Base-by-base conservation (phyloP, 2,329 filamentous ascomycete species). In the Curvularia hawaiiensis region DNA sequence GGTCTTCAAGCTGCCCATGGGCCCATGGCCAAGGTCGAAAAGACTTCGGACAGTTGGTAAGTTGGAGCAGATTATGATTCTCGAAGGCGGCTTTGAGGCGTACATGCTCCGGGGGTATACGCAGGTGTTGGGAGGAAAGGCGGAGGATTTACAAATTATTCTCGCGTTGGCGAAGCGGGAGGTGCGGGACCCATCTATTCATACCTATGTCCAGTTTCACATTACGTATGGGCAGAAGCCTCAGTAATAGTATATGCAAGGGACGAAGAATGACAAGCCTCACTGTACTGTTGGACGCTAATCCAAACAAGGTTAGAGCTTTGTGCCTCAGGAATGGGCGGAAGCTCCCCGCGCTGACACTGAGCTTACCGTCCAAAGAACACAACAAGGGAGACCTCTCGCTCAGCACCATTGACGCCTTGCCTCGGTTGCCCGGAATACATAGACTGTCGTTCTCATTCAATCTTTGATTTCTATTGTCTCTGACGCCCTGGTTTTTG, bases 1-100 rank as follows among this genome's bases (percentile, higher is more conserved):
- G 28, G 50, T 64, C 2, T 64, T 64, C 48, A 70, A 68, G 58
- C 45, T 69, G 5, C 70, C 68, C 22, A 70, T 72, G 57, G 69
- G 69, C 1, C 28, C 61, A 7, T 72, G 69, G 69, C 63, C 65
- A 72, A 52, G 65, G 71, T 59, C 57, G 7, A 69, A 69, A 53
- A 40, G 66, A 16, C 47, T 69, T 10, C 44, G 62, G 3, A 67
- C 59, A 1, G 57, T 69, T 1, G 65, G 66, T 0, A 56, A 53
- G 31, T 54, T 67, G 8, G 65, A 69, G 53, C 63, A 64, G 54
- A 59, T 65, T 12, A 67, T 66, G 63, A 67, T 69, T n/a, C 28
- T 63, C 2, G 63, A 69, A 30, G 63, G 65, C 3, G 66, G 65
- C 1, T 67, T 69, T 26, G 65, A 69, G 38, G 65, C 66, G 16